Evolutionary conservation across 2,329 filamentous ascomycete genomes (phyloP).

Genomic region (Leptosphaerulina australis): DNA sequence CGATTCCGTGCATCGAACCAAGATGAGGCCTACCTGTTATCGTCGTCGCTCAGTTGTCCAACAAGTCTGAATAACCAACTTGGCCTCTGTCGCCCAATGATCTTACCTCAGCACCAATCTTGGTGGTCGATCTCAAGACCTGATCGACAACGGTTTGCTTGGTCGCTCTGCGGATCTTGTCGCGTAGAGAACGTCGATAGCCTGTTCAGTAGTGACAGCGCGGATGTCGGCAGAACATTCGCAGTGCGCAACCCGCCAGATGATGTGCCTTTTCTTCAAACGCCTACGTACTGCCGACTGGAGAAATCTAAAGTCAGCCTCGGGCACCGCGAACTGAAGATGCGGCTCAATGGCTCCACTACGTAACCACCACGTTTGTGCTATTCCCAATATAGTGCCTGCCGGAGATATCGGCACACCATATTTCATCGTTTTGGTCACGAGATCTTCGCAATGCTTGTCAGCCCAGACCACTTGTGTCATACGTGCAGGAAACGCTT

Average conservation of each 20-base stretch:
- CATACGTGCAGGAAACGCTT: conserved; percentile 24
- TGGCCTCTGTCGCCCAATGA: conserved; percentile 4
- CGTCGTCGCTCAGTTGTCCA: background rate
- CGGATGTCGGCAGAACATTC: background rate
- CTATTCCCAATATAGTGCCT: conserved; percentile 12
- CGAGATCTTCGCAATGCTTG: conserved; percentile 20
- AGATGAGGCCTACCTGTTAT: background rate
- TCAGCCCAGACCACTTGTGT: conserved; percentile 25
- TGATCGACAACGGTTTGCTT: conserved; percentile 1
- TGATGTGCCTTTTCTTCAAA: background rate
- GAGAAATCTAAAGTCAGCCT: conserved; percentile 13
- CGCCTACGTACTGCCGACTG: conserved; percentile 9
- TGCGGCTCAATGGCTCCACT: conserved; percentile 21
- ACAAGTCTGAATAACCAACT: background rate
- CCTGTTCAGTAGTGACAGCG: background rate
- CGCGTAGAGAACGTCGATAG: background rate
- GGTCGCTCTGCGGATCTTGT: conserved; percentile 1
- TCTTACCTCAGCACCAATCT: background rate
- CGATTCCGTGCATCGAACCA: background rate
- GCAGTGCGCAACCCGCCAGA: background rate
- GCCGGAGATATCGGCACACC: conserved; percentile 21
- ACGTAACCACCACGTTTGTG: conserved; percentile 17
- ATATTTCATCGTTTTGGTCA: conserved; percentile 12
- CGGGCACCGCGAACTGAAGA: background rate
- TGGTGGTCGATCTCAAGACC: background rate